Percentiles rank a stretch among this genome's conserved stretches.
phyloP scores from a whole-genome alignment of 495 filamentous ascomycete genomes.

The Annulohypoxylon moriforme region DNA sequence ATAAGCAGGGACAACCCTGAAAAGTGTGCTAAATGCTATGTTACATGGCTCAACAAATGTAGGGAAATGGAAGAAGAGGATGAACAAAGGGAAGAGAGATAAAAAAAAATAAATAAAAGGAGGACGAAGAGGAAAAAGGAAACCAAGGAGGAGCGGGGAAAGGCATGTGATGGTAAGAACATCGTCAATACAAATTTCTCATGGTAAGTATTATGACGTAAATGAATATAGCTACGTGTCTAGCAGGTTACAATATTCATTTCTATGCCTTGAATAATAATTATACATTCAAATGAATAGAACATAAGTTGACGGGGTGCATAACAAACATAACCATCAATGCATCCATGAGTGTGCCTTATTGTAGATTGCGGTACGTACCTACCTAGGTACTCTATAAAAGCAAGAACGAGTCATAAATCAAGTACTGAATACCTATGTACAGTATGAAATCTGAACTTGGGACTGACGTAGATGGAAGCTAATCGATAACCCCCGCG shows the following conservation, averaged over 20 bases:
- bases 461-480: not conserved
- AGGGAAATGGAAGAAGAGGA: not conserved
- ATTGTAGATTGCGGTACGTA: not conserved
- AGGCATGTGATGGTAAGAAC: not conserved
- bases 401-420: not conserved
- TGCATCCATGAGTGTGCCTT: not conserved
- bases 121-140: not conserved
- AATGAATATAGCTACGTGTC: not conserved
- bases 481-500: not conserved
- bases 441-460: not conserved
- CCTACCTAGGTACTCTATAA: not conserved
- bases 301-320: no score
- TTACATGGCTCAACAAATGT: not conserved
- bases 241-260: no score
- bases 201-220: not conserved
- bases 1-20: slow-evolving; percentile 2
- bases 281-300: no score
- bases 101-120: not conserved
- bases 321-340: no score
- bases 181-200: not conserved
- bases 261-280: no score
- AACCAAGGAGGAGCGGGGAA: not conserved
- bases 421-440: not conserved
- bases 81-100: not conserved
- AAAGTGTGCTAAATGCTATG: slow-evolving; percentile 9